phyloP scores from a whole-genome alignment of 2,329 filamentous ascomycete species.

The Colletotrichum echinochloae region DNA sequence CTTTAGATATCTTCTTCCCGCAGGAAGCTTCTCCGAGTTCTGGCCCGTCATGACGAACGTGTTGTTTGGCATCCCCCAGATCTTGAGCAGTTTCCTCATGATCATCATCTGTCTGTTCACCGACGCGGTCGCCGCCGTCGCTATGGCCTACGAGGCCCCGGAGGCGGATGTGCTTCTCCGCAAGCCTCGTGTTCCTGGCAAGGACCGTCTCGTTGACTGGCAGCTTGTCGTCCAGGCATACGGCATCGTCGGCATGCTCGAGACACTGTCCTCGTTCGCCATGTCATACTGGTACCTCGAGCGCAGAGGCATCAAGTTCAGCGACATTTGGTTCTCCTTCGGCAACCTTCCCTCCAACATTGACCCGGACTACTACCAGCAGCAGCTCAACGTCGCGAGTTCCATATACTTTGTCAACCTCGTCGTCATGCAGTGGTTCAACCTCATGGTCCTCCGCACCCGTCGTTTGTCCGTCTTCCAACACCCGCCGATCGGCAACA shows the following conservation, averaged over 20 bases:
- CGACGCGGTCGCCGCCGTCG: slow-evolving; percentile 78
- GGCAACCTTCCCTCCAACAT: slow-evolving; percentile 63
- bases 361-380: slow-evolving; percentile 65
- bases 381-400: slow-evolving; percentile 72
- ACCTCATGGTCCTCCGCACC: slow-evolving; percentile 76
- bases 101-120: slow-evolving; percentile 80
- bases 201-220: slow-evolving; percentile 79
- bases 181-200: slow-evolving; percentile 74
- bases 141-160: slow-evolving; percentile 80
- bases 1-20: slow-evolving; percentile 66
- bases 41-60: slow-evolving; percentile 82
- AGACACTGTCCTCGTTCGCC: slow-evolving; percentile 70
- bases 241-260: slow-evolving; percentile 74
- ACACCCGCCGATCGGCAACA: slow-evolving; percentile 76
- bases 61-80: slow-evolving; percentile 78
- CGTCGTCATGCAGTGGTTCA: slow-evolving; percentile 87
- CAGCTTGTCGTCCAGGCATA: slow-evolving; percentile 80
- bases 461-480: slow-evolving; percentile 76
- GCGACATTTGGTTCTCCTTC: slow-evolving; percentile 75
- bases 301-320: slow-evolving; percentile 73
- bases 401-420: slow-evolving; percentile 85
- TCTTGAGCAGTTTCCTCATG: slow-evolving; percentile 80
- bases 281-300: slow-evolving; percentile 77
- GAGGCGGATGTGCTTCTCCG: slow-evolving; percentile 81
- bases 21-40: slow-evolving; percentile 80